Evolutionary conservation across 164 flowering plant species (phyloP).

Genomic region (Chimonanthus praecox): DNA sequence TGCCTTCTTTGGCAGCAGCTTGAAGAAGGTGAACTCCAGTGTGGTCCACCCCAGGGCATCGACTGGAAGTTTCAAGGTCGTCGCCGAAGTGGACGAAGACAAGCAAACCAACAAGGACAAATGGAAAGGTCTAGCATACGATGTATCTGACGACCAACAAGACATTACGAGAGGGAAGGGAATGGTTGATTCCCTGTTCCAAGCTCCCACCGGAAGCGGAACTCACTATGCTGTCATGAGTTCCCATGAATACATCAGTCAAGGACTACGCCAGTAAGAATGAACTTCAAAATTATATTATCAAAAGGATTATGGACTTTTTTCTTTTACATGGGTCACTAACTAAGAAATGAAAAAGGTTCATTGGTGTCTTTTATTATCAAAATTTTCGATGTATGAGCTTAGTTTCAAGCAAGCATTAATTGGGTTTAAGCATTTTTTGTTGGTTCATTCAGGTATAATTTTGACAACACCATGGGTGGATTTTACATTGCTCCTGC

Average conservation of each 20-base stretch:
- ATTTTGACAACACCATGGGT: constrained; percentile 45
- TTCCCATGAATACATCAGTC: constrained; percentile 48
- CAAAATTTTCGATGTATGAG: too few relatives aligned
- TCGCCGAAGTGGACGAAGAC: constrained; percentile 28
- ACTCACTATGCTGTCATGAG: constrained; percentile 50
- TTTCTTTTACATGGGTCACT: too few relatives aligned
- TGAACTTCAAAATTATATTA: background rate
- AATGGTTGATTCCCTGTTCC: constrained; percentile 53
- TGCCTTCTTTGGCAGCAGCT: constrained; percentile 43
- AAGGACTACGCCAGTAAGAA: constrained; percentile 46
- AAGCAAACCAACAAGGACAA: constrained; percentile 42
- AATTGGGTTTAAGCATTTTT: background rate
- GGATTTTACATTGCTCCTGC: constrained; percentile 60
- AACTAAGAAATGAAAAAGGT: too few relatives aligned
- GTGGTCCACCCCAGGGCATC: constrained; percentile 11
- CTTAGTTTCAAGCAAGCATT: too few relatives aligned
- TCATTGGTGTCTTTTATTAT: too few relatives aligned
- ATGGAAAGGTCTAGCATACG: constrained; percentile 49
- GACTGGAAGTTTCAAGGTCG: constrained; percentile 24
- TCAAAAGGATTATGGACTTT: too few relatives aligned
- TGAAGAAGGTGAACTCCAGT: constrained; percentile 41
- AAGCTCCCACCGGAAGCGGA: constrained; percentile 43
- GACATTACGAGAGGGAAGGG: constrained; percentile 63
- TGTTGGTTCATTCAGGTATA: constrained; percentile 24
- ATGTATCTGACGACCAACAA: constrained; percentile 56